A percentile compares a stretch with the other conserved stretches of the same genome.
Conservation (phyloP, 441 rosid genomes). For the Euphorbia celastroides region DNA sequence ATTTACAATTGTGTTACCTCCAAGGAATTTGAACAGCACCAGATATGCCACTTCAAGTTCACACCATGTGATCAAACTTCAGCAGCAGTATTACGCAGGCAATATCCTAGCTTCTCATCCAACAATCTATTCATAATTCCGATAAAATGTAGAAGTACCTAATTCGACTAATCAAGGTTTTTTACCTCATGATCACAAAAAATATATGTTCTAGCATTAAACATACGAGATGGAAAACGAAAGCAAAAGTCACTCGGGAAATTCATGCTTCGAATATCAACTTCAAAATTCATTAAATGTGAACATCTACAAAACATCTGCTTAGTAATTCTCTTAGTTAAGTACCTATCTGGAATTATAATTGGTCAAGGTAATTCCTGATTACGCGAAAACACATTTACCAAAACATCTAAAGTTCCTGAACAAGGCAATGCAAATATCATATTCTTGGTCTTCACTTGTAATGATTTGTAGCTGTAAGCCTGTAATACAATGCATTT, state of each 20-base stretch:
- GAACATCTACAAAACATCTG: neutral
- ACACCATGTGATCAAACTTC: conserved; percentile 27
- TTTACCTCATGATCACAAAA: neutral
- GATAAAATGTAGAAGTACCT: neutral
- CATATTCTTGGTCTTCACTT: too few species aligned
- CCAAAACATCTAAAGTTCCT: conserved; percentile 10
- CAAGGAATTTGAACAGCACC: neutral
- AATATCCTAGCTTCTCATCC: neutral
- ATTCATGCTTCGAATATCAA: neutral
- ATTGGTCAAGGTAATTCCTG: conserved; percentile 9
- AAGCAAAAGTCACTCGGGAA: neutral
- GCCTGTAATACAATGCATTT: too few species aligned
- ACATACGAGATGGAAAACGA: neutral
- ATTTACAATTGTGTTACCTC: too few species aligned
- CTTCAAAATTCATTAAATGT: neutral
- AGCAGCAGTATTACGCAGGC: conserved; percentile 7
- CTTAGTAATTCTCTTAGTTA: neutral
- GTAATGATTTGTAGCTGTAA: too few species aligned
- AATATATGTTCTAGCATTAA: neutral
- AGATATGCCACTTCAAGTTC: conserved; percentile 12
- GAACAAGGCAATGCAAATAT: conserved; percentile 3
- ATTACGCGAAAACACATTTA: conserved; percentile 4
- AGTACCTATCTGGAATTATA: neutral
- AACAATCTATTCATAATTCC: neutral
- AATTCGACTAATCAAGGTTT: neutral